Evolutionary conservation across 257 asterid species (phyloP).

Genomic region (Sherardia arvensis): DNA sequence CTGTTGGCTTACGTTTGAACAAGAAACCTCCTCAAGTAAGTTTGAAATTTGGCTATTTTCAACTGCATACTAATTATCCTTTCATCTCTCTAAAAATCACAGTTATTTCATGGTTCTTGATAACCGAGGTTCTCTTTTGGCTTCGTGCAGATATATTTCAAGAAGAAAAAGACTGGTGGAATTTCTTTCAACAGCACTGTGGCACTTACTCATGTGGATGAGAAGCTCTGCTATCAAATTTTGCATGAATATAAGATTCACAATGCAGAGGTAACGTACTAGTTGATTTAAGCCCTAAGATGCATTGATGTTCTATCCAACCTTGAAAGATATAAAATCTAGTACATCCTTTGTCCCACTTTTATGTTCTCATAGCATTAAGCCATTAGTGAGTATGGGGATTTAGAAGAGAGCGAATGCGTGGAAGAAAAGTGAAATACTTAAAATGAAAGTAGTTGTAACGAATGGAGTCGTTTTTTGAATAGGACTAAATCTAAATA

Average conservation of each 20-base stretch:
- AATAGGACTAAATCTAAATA: not conserved
- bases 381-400: not conserved
- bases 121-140: not conserved
- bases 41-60: not conserved
- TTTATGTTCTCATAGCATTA: not conserved
- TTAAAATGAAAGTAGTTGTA: not conserved
- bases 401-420: not conserved
- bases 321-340: not conserved
- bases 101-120: not conserved
- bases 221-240: constrained; percentile 98
- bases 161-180: constrained; percentile 95
- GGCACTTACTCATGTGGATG: constrained; percentile 83
- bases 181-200: constrained; percentile 91
- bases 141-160: constrained; percentile 82
- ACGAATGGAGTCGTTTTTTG: not conserved
- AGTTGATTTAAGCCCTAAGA: not conserved
- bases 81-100: not conserved
- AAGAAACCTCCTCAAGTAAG: constrained; percentile 91
- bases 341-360: not conserved
- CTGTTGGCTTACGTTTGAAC: constrained; percentile 96
- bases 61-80: not conserved
- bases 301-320: not conserved
- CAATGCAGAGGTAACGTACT: constrained; percentile 92
- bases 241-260: constrained; percentile 97
- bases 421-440: not conserved